Percentiles rank a stretch among this genome's conserved stretches.
These are phyloP conservation scores for Cladosporium colombiae DNA, from an alignment of 2,329 filamentous ascomycete genomes.

Conservation along the genomic window DNA sequence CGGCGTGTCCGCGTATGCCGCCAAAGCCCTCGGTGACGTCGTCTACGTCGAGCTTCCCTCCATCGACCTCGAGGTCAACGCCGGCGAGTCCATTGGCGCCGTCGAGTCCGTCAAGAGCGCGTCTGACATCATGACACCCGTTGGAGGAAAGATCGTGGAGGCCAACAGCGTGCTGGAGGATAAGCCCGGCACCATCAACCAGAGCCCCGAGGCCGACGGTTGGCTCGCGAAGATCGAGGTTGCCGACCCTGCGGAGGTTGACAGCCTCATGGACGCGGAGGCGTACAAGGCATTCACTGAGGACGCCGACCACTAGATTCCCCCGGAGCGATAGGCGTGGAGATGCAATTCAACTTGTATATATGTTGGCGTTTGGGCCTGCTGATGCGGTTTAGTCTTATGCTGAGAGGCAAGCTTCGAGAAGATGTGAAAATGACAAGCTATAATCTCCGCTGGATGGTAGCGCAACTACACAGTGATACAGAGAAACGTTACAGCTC, in stretches of 20 bases:
- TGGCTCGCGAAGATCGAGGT: constrained; percentile 93
- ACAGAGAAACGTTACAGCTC: background rate
- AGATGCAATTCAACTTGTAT: constrained; percentile 21
- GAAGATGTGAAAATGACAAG: background rate
- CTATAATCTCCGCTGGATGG: background rate
- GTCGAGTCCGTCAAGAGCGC: constrained; percentile 98
- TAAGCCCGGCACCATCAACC: constrained; percentile 84
- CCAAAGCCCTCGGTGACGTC: constrained; percentile 89
- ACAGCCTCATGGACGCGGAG: constrained; percentile 73
- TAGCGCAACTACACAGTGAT: background rate
- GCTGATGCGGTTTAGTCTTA: background rate
- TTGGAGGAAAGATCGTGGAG: constrained; percentile 73
- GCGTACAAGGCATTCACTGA: constrained; percentile 77
- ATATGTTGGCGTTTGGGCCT: background rate
- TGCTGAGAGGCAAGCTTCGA: background rate
- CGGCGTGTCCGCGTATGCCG: constrained; percentile 89
- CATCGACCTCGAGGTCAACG: constrained; percentile 64
- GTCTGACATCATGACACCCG: constrained; percentile 92
- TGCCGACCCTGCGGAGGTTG: constrained; percentile 67
- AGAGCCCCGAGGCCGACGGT: constrained; percentile 83
- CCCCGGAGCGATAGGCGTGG: background rate
- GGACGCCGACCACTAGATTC: constrained; percentile 37
- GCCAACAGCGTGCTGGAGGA: constrained; percentile 77
- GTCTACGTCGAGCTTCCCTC: constrained; percentile 95
- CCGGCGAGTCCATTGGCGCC: constrained; percentile 85